Base-by-base conservation (phyloP, 148 eudicot species). In the Pouteria glomerata region DNA sequence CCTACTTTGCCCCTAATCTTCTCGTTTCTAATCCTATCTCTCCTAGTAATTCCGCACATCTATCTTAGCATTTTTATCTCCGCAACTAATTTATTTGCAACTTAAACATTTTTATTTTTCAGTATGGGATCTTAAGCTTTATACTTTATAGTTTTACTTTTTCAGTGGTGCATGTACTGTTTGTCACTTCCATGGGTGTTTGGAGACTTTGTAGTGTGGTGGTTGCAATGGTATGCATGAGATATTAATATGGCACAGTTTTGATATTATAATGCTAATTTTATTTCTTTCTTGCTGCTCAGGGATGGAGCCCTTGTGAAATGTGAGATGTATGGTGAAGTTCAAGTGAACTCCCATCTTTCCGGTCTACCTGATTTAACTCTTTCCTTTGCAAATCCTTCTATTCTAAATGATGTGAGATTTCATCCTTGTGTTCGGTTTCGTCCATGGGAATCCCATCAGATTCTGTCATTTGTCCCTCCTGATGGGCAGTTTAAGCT, bases 401-500 rank as follows among this genome's bases (percentile, higher is more conserved):
- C 90, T 63, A 80, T 91, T 57, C 74, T 95, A 56, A 82, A 95
- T 75, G 98, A 95, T 61, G 90, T 95, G 75, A 85, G 91, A 74
- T 95, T 95, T 62, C 98, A 95, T 83, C 98, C 98, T 58, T 89
- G 96, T 82, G 93, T 95, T 57, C 87, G 98, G 66, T 93, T 89
- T 68, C 88, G 92, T 70, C 97, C 98, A 24, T 95, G 97, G 97
- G 98, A 95, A 75, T 83, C 97, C 0, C 66, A 82, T 68, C 97
- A 95, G 74, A 74, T 89, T 66, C 78, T 95, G 61, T 95, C 98
- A 11, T 95, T 95, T 81, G 96, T 91, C 57, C 98, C 98, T 70
- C 97, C 98, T 50, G 97, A 95, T 82, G 97, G 98, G 77, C 79
- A 85, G 45, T 95, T 95, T 77, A 95, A 95, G 92, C 91, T 95